phyloP scores from a whole-genome alignment of 352 stramenopile genomes.

The Globisporangium heterothallicum region DNA sequence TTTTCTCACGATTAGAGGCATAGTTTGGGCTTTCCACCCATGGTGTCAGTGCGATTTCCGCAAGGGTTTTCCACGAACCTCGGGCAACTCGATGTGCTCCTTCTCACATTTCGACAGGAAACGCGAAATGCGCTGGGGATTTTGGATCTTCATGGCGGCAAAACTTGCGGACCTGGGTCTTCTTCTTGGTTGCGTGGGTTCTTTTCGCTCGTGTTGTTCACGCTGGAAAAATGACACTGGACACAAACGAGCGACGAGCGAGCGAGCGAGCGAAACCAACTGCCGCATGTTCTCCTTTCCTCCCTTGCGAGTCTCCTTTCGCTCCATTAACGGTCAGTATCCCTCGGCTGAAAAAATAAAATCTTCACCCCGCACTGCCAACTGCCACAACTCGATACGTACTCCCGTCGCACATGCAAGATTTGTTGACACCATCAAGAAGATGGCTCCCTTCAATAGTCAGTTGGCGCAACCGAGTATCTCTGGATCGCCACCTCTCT shows the following conservation, averaged over 20 bases:
- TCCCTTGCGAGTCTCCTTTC: not conserved
- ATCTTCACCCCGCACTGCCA: not conserved
- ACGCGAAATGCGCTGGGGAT: conserved; percentile 16
- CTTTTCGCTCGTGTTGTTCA: not conserved
- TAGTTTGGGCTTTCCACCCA: not conserved
- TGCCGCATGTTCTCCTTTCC: not conserved
- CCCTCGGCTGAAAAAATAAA: not conserved
- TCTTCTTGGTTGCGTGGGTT: conserved; percentile 3
- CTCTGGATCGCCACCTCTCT: too few species aligned
- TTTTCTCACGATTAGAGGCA: not conserved
- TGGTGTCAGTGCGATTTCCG: too few species aligned
- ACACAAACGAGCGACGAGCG: too few species aligned
- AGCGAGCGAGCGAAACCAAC: not conserved
- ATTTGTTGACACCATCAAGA: too few species aligned
- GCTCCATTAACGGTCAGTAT: not conserved
- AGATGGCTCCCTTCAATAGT: too few species aligned
- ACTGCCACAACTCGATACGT: conserved; percentile 1
- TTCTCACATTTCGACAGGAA: conserved; percentile 39
- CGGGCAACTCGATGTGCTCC: conserved; percentile 27
- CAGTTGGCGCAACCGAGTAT: too few species aligned
- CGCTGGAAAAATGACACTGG: not conserved
- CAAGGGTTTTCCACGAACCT: conserved; percentile 28
- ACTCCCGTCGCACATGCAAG: too few species aligned
- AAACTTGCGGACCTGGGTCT: conserved; percentile 1
- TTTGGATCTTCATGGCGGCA: conserved; percentile 20